Base-by-base conservation (phyloP, 2,329 filamentous ascomycete species). In the Penicillium capsulatum region DNA sequence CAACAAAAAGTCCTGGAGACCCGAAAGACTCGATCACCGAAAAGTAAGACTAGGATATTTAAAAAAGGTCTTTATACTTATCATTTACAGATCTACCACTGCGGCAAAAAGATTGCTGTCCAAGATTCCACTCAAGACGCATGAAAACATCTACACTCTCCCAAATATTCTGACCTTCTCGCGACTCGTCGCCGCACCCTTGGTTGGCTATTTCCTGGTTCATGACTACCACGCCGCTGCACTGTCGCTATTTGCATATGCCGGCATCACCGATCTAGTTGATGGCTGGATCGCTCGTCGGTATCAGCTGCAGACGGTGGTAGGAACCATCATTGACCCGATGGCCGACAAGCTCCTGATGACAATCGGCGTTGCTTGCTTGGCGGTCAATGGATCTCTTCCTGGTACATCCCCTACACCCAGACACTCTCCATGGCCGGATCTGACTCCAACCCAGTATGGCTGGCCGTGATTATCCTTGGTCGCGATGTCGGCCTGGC, bases 261-360 rank as follows among this genome's bases (percentile, higher is more conserved):
- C 92, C 3, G 89, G 88, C 32, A 73, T 95, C 53, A 95, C 91
- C 0, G 92, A 98, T 61, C 73, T 95, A 5, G 76, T 97, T 2
- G 92, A 98, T 63, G 92, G 92, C 41, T 97, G 84, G 76, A 92
- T 98, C 55, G 92, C 92, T 17, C 80, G 92, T 28, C 78, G 76
- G 44, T 97, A 85, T 81, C 84, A 91, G 35, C 76, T 88, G 41
- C 85, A 92, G 65, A 97, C 92, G 0, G 91, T 98, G 1, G 88
- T 97, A 7, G 92, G 92, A 38, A 94, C 87, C 38, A 81, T 98
- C 19, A 88, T 98, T 47, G 90, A 95, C 58, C 92, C 92, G 4
- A 92, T 96, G 85, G 92, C 92, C 3, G 92, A 98, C 67, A 98
- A 98, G 70, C 78, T 81, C 7, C 76, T 98, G 49, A 97, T 98